These are phyloP conservation scores for Rhizoctonia solani DNA, from an alignment of 1,284 basidiomycete genomes.

Conservation along the genomic window DNA sequence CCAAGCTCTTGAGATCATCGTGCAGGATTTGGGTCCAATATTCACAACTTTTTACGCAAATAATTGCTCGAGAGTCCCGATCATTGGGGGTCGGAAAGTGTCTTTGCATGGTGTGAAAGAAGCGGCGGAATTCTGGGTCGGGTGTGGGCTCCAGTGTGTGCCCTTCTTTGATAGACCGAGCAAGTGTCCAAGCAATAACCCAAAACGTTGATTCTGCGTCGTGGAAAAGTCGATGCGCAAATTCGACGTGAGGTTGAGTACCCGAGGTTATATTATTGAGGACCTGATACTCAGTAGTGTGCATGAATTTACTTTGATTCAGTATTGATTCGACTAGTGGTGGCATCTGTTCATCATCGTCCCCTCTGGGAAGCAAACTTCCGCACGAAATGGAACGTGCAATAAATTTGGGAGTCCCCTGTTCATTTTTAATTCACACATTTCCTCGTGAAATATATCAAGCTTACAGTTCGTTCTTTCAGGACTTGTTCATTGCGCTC, in stretches of 20 bases:
- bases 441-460: neutral
- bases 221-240: slow-evolving; percentile 2
- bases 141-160: no score
- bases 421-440: neutral
- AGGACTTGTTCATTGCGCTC: neutral
- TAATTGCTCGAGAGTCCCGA: no score
- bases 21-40: no score
- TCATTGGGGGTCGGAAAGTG: neutral
- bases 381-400: neutral
- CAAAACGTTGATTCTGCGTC: slow-evolving; percentile 12
- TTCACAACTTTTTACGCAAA: no score
- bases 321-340: neutral
- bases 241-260: neutral
- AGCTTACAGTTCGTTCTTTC: neutral
- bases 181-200: neutral
- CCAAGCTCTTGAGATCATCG: no score
- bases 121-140: neutral
- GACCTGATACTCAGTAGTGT: neutral
- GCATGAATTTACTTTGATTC: neutral
- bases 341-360: neutral
- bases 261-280: neutral
- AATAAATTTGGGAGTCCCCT: slow-evolving; percentile 5
- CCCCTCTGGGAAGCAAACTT: neutral
- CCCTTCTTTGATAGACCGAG: neutral
- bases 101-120: neutral